Conservation (phyloP, 2,329 filamentous ascomycete species). For the Penicillium polonicum region DNA sequence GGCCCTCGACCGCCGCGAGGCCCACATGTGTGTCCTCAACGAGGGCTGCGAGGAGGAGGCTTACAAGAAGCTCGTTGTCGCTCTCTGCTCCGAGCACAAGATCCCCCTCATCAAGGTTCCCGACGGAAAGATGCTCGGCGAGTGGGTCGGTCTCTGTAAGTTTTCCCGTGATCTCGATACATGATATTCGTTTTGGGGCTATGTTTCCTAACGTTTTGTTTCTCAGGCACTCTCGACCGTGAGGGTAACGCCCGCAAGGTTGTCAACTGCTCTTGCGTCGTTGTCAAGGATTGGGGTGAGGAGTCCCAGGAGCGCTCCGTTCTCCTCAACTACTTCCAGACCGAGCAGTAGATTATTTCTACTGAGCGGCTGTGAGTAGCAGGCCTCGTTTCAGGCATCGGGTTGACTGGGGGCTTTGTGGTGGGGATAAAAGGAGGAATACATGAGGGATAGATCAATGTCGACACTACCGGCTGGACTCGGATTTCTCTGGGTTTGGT, state of each 20-base stretch:
- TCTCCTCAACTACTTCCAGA: constrained; percentile 99
- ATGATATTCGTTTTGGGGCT: background rate
- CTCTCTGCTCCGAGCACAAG: constrained; percentile 99
- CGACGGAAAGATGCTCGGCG: constrained; percentile 98
- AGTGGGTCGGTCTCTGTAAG: constrained; percentile 99
- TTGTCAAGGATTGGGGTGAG: constrained; percentile 99
- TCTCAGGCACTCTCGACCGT: constrained; percentile 91
- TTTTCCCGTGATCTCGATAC: constrained; percentile 36
- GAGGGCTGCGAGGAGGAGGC: constrained; percentile 99
- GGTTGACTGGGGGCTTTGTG: constrained; percentile 12
- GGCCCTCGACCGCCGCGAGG: constrained; percentile 96
- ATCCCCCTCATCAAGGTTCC: constrained; percentile 99
- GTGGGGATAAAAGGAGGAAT: constrained; percentile 12
- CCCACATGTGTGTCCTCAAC: constrained; percentile 99
- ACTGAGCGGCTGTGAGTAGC: constrained; percentile 5
- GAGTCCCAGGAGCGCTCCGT: constrained; percentile 98
- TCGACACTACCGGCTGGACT: background rate
- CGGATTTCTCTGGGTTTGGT: background rate
- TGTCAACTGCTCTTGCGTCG: constrained; percentile 99
- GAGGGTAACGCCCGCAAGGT: constrained; percentile 99
- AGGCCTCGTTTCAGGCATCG: background rate
- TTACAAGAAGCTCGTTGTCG: constrained; percentile 99
- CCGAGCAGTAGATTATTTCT: constrained; percentile 52
- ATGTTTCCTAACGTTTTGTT: constrained; percentile 13
- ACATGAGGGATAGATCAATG: constrained; percentile 9